A percentile compares a stretch with the other conserved stretches of the same genome.
phyloP scores from a whole-genome alignment of 768 basidiomycete genomes.

The Leccinum subgranulosum region DNA sequence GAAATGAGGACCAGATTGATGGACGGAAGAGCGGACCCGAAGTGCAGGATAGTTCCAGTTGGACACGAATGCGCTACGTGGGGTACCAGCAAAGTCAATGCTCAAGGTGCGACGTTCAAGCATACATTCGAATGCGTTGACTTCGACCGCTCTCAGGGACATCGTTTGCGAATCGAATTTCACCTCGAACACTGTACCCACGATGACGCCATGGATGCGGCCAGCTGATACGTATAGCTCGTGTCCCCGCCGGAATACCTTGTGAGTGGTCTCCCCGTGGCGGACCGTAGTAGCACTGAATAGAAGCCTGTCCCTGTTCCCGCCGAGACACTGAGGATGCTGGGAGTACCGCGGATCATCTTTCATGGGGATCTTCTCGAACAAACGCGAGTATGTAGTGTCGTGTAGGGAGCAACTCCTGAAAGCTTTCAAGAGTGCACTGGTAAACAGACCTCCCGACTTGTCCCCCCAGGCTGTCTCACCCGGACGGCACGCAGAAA shows the following conservation, averaged over 20 bases:
- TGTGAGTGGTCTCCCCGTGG: slow-evolving; percentile 11
- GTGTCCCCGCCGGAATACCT: slow-evolving; percentile 1
- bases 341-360: not conserved
- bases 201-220: slow-evolving; percentile 16
- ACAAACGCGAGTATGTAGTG: slow-evolving; percentile 13
- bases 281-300: slow-evolving; percentile 16
- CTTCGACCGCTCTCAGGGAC: slow-evolving; percentile 12
- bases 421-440: slow-evolving; percentile 14
- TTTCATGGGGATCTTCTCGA: not conserved
- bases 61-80: slow-evolving; percentile 5
- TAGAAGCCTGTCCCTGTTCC: slow-evolving; percentile 13
- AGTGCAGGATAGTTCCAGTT: slow-evolving; percentile 12
- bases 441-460: slow-evolving; percentile 18
- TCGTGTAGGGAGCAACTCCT: slow-evolving; percentile 6
- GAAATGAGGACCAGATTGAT: slow-evolving; percentile 1
- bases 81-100: not conserved
- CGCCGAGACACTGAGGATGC: slow-evolving; percentile 20
- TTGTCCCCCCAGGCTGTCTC: slow-evolving; percentile 13
- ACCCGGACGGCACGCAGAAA: slow-evolving; percentile 20
- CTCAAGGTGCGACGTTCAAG: slow-evolving; percentile 9
- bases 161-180: not conserved
- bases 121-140: slow-evolving; percentile 10
- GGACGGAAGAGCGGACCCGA: slow-evolving; percentile 3
- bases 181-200: slow-evolving; percentile 14
- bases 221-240: slow-evolving; percentile 16